A percentile compares a stretch with the other conserved stretches of the same genome.
Evolutionary conservation across 208 protist species (phyloP).

Genomic region (Trypanosoma conorhini): DNA sequence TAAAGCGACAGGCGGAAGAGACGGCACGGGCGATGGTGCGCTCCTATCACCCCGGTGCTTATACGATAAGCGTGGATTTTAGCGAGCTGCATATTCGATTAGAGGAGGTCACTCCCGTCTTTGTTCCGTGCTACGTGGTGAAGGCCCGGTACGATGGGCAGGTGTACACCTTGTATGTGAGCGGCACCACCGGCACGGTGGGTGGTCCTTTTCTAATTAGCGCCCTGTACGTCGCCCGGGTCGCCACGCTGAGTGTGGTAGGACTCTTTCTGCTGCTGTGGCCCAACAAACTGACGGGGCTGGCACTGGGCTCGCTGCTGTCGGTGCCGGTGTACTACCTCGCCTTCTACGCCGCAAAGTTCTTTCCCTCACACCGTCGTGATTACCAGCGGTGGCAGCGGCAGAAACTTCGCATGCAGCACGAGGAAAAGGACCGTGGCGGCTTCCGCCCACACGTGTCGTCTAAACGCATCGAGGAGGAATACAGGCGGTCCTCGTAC

Average conservation of each 20-base stretch:
- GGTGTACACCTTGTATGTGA: conserved; percentile 83
- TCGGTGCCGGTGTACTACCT: conserved; percentile 61
- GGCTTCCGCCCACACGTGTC: conserved; percentile 52
- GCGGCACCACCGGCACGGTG: conserved; percentile 58
- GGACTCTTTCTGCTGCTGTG: conserved; percentile 41
- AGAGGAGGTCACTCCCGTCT: conserved; percentile 69
- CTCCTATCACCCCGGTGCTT: conserved; percentile 63
- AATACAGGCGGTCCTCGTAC: conserved; percentile 80
- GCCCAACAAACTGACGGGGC: conserved; percentile 65
- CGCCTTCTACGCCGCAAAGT: conserved; percentile 65
- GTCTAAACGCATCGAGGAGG: conserved; percentile 63
- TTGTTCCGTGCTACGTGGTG: conserved; percentile 86
- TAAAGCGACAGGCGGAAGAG: conserved; percentile 48
- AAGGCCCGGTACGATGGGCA: conserved; percentile 71
- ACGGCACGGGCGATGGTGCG: conserved; percentile 50
- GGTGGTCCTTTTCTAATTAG: conserved; percentile 82
- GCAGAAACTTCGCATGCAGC: conserved; percentile 37
- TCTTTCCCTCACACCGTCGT: conserved; percentile 50
- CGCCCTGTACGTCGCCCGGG: conserved; percentile 58
- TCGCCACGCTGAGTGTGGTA: conserved; percentile 34
- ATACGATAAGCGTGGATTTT: conserved; percentile 57
- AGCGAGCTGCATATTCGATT: conserved; percentile 50
- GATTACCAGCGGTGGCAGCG: conserved; percentile 50
- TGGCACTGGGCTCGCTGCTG: conserved; percentile 48
- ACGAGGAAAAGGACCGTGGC: conserved; percentile 36